A percentile compares a stretch with the other conserved stretches of the same genome.
Evolutionary conservation across 2,329 filamentous ascomycete species (phyloP).

Genomic region (Seiridium cupressi): DNA sequence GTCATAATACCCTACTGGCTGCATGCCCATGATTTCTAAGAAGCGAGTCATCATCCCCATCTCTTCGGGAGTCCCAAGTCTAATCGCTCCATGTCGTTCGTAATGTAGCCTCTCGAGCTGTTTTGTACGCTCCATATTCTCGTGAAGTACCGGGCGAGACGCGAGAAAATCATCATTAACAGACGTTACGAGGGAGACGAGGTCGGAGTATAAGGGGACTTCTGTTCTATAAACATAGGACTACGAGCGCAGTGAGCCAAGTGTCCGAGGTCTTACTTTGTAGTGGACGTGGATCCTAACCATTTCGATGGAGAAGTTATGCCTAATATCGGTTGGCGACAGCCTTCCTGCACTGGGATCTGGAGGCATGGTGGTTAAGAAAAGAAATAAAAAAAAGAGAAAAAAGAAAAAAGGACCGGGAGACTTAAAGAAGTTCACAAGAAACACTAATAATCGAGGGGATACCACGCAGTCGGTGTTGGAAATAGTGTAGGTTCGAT

Average conservation of each 20-base stretch:
- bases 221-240: slow-evolving; percentile 1
- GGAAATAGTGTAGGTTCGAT: neutral
- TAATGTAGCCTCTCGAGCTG: slow-evolving; percentile 1
- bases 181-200: neutral
- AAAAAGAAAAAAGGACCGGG: too few species aligned
- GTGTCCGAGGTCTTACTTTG: neutral
- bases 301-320: neutral
- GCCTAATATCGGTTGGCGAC: neutral
- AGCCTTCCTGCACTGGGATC: neutral
- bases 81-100: slow-evolving; percentile 2
- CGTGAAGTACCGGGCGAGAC: neutral
- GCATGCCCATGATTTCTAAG: slow-evolving; percentile 1
- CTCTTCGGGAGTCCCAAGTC: slow-evolving; percentile 2
- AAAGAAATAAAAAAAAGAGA: neutral
- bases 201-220: slow-evolving; percentile 2
- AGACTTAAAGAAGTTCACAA: too few species aligned
- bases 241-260: neutral
- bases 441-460: too few species aligned
- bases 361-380: neutral
- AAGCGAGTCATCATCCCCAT: slow-evolving; percentile 3
- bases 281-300: neutral
- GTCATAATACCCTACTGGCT: slow-evolving; percentile 4
- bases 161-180: neutral
- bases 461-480: neutral
- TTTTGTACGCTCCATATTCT: neutral